phyloP scores from a whole-genome alignment of 305 asterid genomes.

The Nicotiana rustica region DNA sequence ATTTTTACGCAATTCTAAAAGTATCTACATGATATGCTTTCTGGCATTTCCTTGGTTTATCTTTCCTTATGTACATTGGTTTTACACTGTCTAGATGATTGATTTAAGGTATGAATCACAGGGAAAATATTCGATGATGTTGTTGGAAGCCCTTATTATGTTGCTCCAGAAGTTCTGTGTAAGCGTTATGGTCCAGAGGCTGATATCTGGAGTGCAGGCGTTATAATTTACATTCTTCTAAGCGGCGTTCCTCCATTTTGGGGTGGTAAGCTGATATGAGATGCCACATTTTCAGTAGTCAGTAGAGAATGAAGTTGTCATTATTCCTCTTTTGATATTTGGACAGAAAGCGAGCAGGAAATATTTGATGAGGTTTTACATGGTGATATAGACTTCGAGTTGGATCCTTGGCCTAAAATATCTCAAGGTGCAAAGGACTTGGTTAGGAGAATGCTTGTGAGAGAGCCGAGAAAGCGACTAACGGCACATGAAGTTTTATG shows the following conservation, averaged over 20 bases:
- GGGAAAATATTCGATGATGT: conserved; percentile 63
- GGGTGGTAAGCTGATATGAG: conserved; percentile 63
- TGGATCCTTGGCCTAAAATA: conserved; percentile 74
- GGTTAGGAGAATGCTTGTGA: conserved; percentile 62
- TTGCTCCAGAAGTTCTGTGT: conserved; percentile 74
- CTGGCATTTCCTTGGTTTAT: no score
- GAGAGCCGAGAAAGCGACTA: conserved; percentile 66
- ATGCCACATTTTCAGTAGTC: background rate
- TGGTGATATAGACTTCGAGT: conserved; percentile 59
- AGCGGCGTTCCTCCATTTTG: conserved; percentile 76
- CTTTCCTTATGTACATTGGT: no score
- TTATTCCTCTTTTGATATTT: background rate
- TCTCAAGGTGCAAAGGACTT: conserved; percentile 75
- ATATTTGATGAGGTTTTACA: conserved; percentile 65
- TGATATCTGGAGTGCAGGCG: conserved; percentile 85
- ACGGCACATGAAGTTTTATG: conserved; percentile 77
- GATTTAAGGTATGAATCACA: conserved; percentile 33
- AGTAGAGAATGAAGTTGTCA: no score
- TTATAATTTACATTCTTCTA: conserved; percentile 68
- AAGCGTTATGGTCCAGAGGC: conserved; percentile 67
- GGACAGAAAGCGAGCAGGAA: conserved; percentile 62
- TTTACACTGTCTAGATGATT: background rate
- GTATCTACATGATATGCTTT: no score
- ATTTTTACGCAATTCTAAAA: no score
- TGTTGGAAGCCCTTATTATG: conserved; percentile 83